Evolutionary conservation across 306 rosid genomes (phyloP).

Genomic region (Castanea sativa): DNA sequence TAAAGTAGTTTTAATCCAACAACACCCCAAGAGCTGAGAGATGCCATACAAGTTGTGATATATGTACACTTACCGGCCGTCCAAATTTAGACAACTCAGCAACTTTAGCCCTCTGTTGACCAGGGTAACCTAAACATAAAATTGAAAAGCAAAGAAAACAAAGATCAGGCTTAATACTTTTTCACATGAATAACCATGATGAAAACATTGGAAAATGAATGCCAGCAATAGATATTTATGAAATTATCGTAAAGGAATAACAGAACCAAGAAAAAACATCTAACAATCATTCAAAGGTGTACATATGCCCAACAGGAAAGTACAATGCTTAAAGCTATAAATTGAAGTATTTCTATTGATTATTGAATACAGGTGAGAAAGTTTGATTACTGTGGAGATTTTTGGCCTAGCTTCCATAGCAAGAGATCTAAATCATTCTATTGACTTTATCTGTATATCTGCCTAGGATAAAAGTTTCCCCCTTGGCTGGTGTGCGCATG

Average conservation of each 20-base stretch:
- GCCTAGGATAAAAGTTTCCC: too few species aligned
- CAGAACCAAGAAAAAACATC: conserved; percentile 8
- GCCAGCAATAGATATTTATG: neutral
- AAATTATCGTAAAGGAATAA: neutral
- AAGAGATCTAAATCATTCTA: too few species aligned
- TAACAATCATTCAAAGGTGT: neutral
- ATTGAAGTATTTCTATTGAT: neutral
- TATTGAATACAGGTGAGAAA: neutral
- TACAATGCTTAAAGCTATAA: neutral
- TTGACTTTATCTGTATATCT: too few species aligned
- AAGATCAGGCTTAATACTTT: neutral
- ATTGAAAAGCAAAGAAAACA: conserved; percentile 9
- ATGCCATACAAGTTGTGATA: conserved; percentile 9
- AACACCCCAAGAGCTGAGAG: conserved; percentile 6
- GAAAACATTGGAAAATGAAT: neutral
- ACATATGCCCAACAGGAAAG: neutral
- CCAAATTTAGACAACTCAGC: conserved; percentile 81
- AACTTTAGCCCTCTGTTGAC: conserved; percentile 72
- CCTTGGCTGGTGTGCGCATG: neutral
- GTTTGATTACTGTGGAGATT: neutral
- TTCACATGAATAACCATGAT: neutral
- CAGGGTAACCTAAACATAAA: conserved; percentile 64
- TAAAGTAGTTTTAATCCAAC: conserved; percentile 5
- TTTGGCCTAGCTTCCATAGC: neutral
- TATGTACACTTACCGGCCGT: conserved; percentile 72